Evolutionary conservation across 1,284 basidiomycete species (phyloP).

Genomic region (Ceratobasidium sp.): DNA sequence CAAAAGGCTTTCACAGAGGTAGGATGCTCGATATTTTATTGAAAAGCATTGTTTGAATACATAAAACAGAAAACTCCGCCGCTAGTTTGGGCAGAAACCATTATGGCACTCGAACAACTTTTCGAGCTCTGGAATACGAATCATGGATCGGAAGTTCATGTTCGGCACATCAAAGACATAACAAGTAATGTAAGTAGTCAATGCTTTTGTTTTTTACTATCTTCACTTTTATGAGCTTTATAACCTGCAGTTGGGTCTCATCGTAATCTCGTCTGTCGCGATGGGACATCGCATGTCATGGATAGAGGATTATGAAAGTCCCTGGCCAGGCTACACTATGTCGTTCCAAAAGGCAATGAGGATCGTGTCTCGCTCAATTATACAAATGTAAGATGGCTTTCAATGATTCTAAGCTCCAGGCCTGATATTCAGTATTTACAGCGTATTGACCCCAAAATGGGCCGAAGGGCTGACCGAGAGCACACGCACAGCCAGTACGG

Average conservation of each 20-base stretch:
- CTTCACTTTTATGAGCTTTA: neutral
- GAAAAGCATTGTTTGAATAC: too few species aligned
- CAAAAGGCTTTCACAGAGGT: slow-evolving; percentile 27
- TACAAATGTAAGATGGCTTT: neutral
- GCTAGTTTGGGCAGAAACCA: slow-evolving; percentile 20
- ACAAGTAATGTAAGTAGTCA: neutral
- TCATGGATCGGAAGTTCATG: neutral
- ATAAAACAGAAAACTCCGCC: slow-evolving; percentile 1
- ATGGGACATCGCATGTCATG: slow-evolving; percentile 2
- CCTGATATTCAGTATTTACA: neutral
- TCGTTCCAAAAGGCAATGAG: slow-evolving; percentile 12
- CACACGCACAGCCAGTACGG: neutral
- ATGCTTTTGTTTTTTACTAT: neutral
- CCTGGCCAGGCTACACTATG: neutral
- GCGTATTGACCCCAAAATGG: slow-evolving; percentile 1
- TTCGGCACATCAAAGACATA: slow-evolving; percentile 6
- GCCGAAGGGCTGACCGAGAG: neutral
- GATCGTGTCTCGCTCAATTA: neutral
- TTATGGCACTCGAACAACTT: neutral
- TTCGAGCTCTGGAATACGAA: slow-evolving; percentile 11
- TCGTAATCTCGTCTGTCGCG: slow-evolving; percentile 7
- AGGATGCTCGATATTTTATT: too few species aligned
- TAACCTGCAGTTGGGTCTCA: slow-evolving; percentile 6
- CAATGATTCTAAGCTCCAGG: too few species aligned
- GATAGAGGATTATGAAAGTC: neutral